These are phyloP conservation scores for Fusarium subtropicale DNA, from an alignment of 2,329 filamentous ascomycete genomes.

Conservation along the genomic window DNA sequence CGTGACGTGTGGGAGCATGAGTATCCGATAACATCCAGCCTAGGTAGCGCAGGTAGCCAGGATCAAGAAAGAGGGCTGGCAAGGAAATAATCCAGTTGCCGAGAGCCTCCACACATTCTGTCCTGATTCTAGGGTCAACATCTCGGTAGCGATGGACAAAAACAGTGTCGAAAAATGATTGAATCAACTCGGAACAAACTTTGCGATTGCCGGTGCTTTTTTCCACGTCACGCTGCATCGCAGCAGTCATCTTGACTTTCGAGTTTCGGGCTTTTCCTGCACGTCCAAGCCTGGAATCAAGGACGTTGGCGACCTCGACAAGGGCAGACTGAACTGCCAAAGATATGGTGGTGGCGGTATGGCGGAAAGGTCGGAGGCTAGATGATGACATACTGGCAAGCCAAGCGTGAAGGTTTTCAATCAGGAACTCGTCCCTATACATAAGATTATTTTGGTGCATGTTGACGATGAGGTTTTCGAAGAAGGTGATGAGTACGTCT, in stretches of 20 bases:
- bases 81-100: conserved; percentile 89
- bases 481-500: conserved; percentile 80
- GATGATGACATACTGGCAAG: conserved; percentile 91
- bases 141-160: conserved; percentile 97
- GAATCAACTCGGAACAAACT: conserved; percentile 76
- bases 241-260: conserved; percentile 81
- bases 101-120: conserved; percentile 87
- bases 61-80: conserved; percentile 90
- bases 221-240: conserved; percentile 77
- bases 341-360: conserved; percentile 89
- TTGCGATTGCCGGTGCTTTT: conserved; percentile 78
- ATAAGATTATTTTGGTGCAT: conserved; percentile 85
- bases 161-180: conserved; percentile 89
- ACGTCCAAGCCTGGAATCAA: conserved; percentile 79
- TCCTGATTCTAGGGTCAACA: conserved; percentile 87
- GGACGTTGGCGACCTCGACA: conserved; percentile 76
- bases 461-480: conserved; percentile 78
- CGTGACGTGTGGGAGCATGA: conserved; percentile 78
- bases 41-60: conserved; percentile 89
- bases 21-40: conserved; percentile 95
- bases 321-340: conserved; percentile 83
- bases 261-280: conserved; percentile 81
- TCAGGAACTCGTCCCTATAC: conserved; percentile 79
- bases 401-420: conserved; percentile 93
- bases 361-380: conserved; percentile 86